Base-by-base conservation (phyloP, 2,329 filamentous ascomycete species). In the Decorospora gaudefroyi region DNA sequence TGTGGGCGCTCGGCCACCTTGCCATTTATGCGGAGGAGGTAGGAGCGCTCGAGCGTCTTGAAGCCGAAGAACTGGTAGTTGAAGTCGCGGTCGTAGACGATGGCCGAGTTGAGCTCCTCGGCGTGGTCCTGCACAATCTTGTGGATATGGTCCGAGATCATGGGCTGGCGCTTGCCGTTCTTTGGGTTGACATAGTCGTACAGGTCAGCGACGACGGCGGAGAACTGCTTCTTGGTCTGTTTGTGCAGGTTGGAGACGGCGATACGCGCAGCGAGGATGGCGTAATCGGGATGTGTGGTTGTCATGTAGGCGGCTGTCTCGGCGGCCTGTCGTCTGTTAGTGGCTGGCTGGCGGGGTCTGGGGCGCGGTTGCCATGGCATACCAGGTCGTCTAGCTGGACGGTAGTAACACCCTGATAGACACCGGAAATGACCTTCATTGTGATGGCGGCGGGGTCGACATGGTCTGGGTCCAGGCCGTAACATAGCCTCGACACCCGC, bases 21-120 rank as follows among this genome's bases (percentile, higher is more conserved):
- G 71, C 90, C 91, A 64, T 96, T 83, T 57, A 97, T 87, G 70
- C 95, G 91, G 59, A 99, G 85, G 38, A 99, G 86, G 69, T 99
- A 99, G 67, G 93, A 99, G 49, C 93, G 86, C 79, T 99, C 93
- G 26, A 99, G 79, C 6, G 93, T 99, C 83, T 99, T 99, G 85
- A 99, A 99, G 55, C 93, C 93, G 67, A 99, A 99, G 78, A 95
- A 99, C 78, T 99, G 93, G 79, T 99, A 99, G 82, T 97, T 96
- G 82, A 99, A 99, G 72, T 99, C 93, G 61, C 93, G 88, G 77
- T 99, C 93, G 67, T 97, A 99, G 64, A 99, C 92, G 71, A 99
- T 97, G 65, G 93, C 93, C 29, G 92, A 97, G 79, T 99, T 96
- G 45, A 99, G 82, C 76, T 99, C 93, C 43, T 96, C 93, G 64